Conservation (phyloP, 768 basidiomycete species). For the Suillus weaverae region DNA sequence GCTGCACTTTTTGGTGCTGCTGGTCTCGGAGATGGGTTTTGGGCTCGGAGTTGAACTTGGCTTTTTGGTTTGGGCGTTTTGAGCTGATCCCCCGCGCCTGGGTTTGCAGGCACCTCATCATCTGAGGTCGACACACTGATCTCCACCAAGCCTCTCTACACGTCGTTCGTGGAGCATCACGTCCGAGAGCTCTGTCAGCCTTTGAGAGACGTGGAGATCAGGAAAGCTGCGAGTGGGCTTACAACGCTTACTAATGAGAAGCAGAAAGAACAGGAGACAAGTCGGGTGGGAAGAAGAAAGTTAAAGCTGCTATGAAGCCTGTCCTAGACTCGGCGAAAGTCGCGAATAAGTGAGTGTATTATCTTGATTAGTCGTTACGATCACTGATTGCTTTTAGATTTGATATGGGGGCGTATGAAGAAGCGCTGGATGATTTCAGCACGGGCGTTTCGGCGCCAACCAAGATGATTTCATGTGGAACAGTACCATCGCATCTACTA, state of each 20-base stretch:
- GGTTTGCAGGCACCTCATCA: conserved; percentile 57
- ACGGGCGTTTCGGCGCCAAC: conserved; percentile 58
- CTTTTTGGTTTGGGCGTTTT: not conserved
- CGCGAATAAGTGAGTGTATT: conserved; percentile 52
- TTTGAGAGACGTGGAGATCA: conserved; percentile 86
- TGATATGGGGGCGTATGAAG: conserved; percentile 82
- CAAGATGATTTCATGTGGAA: conserved; percentile 90
- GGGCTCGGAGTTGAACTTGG: not conserved
- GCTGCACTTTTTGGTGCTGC: conserved; percentile 77
- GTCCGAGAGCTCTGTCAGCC: conserved; percentile 72
- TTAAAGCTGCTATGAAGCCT: conserved; percentile 70
- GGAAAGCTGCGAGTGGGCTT: conserved; percentile 82
- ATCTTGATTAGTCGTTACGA: not conserved
- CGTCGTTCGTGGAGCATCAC: conserved; percentile 82
- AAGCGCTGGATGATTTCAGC: conserved; percentile 91
- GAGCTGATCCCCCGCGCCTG: not conserved
- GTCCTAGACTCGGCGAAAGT: conserved; percentile 71
- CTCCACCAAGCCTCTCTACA: conserved; percentile 78
- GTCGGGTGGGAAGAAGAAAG: conserved; percentile 88
- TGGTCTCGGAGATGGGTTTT: conserved; percentile 56
- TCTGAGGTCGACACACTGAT: conserved; percentile 71
- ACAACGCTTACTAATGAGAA: conserved; percentile 94
- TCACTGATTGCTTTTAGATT: conserved; percentile 45
- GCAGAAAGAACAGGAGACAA: conserved; percentile 87
- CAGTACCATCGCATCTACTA: conserved; percentile 18